A percentile compares a stretch with the other conserved stretches of the same genome.
phyloP scores from a whole-genome alignment of 345 rosid genomes.

The Murraya paniculata region DNA sequence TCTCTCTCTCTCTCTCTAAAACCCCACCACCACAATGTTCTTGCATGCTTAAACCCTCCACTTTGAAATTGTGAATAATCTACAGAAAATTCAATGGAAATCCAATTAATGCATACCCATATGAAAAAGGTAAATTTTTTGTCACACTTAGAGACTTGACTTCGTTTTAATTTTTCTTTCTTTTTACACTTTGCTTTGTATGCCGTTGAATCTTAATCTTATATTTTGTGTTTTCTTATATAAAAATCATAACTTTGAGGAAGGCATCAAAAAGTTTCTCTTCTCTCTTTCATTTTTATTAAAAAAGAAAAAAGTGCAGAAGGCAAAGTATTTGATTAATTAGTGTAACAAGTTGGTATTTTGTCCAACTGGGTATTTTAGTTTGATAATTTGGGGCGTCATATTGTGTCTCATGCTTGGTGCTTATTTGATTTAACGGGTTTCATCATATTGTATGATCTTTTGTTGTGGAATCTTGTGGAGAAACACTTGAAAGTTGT shows the following conservation, averaged over 20 bases:
- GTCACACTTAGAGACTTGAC: neutral
- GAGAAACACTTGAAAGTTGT: neutral
- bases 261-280: neutral
- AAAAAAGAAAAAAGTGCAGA: neutral
- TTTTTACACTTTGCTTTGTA: neutral
- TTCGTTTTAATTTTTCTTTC: neutral
- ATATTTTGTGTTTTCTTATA: neutral
- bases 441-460: neutral
- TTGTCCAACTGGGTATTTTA: neutral
- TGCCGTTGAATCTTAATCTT: neutral
- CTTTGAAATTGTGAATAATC: neutral
- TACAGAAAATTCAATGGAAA: neutral
- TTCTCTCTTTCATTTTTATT: neutral
- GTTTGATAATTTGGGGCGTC: neutral
- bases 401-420: neutral
- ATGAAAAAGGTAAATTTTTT: conserved; percentile 4
- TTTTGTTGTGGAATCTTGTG: neutral
- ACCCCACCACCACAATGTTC: neutral
- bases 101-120: neutral
- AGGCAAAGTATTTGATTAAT: neutral
- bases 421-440: neutral
- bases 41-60: neutral
- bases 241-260: neutral
- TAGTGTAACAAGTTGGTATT: neutral
- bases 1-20: neutral